A percentile compares a stretch with the other conserved stretches of the same genome.
phyloP scores from a whole-genome alignment of 2,329 filamentous ascomycete species.

The Pyrenophora seminiperda region DNA sequence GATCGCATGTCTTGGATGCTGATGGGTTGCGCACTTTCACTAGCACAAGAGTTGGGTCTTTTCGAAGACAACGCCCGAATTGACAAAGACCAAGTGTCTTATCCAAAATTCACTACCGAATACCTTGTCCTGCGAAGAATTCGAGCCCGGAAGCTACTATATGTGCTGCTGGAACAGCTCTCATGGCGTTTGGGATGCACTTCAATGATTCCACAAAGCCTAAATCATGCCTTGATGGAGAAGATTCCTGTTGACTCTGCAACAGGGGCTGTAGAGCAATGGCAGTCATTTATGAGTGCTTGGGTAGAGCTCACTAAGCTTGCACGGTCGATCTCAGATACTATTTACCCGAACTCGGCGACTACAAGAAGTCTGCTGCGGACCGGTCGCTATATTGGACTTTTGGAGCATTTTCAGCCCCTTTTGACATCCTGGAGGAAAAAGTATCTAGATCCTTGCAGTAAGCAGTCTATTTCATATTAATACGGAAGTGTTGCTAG shows the following conservation, averaged over 20 bases:
- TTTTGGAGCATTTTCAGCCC: constrained; percentile 55
- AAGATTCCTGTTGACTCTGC: constrained; percentile 48
- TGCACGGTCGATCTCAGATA: constrained; percentile 59
- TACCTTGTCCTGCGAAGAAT: constrained; percentile 42
- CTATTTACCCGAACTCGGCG: constrained; percentile 55
- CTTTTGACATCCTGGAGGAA: constrained; percentile 49
- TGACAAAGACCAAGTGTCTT: constrained; percentile 44
- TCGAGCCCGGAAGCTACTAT: constrained; percentile 43
- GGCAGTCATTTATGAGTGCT: constrained; percentile 58
- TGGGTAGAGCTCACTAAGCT: constrained; percentile 55
- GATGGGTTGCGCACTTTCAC: constrained; percentile 59
- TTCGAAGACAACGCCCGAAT: constrained; percentile 51
- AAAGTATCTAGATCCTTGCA: constrained; percentile 48
- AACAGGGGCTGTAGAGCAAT: constrained; percentile 51
- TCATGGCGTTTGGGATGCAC: constrained; percentile 59
- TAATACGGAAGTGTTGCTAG: background rate
- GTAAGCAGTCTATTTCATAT: constrained; percentile 22
- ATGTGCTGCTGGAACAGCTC: constrained; percentile 58
- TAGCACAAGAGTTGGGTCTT: constrained; percentile 60
- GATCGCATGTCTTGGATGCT: constrained; percentile 67
- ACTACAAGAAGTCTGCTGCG: constrained; percentile 50
- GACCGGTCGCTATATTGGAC: constrained; percentile 57
- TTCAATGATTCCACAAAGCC: constrained; percentile 57
- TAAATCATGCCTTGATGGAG: constrained; percentile 48
- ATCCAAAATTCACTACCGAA: constrained; percentile 39